Evolutionary conservation across 768 basidiomycete species (phyloP).

Genomic region (Auricularia sp.): DNA sequence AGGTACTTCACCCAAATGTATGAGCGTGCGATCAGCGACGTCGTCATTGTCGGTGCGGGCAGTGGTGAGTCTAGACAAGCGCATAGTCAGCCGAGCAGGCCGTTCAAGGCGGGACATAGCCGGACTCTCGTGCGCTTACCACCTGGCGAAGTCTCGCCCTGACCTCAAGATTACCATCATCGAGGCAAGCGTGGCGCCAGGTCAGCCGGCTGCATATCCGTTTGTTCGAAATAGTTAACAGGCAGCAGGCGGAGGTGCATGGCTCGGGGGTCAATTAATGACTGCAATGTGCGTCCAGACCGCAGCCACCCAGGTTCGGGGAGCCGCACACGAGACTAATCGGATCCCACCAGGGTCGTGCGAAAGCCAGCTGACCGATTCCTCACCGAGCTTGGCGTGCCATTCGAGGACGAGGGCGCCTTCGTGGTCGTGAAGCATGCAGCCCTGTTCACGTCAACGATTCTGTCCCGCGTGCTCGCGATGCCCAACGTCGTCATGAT

Average conservation of each 20-base stretch:
- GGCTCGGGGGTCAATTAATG: slow-evolving; percentile 75
- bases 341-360: slow-evolving; percentile 28
- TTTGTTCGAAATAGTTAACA: background rate
- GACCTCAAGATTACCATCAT: slow-evolving; percentile 58
- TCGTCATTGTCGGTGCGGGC: slow-evolving; percentile 69
- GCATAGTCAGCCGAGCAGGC: background rate
- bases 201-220: slow-evolving; percentile 30
- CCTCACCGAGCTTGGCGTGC: slow-evolving; percentile 57
- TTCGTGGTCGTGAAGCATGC: slow-evolving; percentile 79
- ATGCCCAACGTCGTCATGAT: slow-evolving; percentile 64
- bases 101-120: slow-evolving; percentile 14
- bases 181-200: slow-evolving; percentile 72
- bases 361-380: slow-evolving; percentile 70
- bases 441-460: slow-evolving; percentile 69
- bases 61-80: slow-evolving; percentile 7
- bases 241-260: slow-evolving; percentile 32
- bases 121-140: slow-evolving; percentile 66
- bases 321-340: background rate
- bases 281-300: slow-evolving; percentile 46
- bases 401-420: slow-evolving; percentile 67
- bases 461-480: slow-evolving; percentile 60
- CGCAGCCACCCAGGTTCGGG: background rate
- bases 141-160: slow-evolving; percentile 54
- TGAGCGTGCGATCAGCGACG: slow-evolving; percentile 64
- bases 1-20: slow-evolving; percentile 71